Base-by-base conservation (phyloP, 2,329 filamentous ascomycete genomes). In the Bipolaris victoriae region DNA sequence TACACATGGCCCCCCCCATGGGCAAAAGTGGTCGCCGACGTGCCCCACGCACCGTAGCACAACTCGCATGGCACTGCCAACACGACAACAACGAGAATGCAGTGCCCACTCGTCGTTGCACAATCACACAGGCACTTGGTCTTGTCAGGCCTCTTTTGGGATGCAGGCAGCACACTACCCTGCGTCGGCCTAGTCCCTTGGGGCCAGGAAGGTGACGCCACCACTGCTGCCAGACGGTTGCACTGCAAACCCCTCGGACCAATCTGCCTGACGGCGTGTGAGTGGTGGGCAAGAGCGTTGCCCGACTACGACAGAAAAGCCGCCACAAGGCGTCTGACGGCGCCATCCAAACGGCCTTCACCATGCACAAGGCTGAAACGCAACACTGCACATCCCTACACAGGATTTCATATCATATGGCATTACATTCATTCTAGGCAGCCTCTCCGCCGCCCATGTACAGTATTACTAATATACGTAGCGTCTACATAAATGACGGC, bases 51-150 rank as follows among this genome's bases (percentile, higher is more conserved):
- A 41, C 6, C 2, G 64, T 62, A 40, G 49, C 40, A 64, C 62
- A 59, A 50, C 57, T 57, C 60, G 55, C 62, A 61, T 61, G 67
- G 66, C 62, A 60, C 58, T 63, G 64, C 67, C 65, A 68, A 58
- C 65, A 64, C 64, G 66, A 64, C 65, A 18, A 52, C 33, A 47
- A 62, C 55, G 58, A 60, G 52, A 60, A 64, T 60, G 61, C 58
- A 33, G 58, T 65, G 61, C 37, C 29, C 53, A 46, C 62, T 35
- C 24, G 47, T 37, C 44, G 52, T 56, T 52, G 43, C 37, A 57
- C 55, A 43, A 46, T 29, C 39, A 39, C 22, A 47, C 41, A 56
- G 48, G 47, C 50, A 46, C 33, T 35, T 13, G 33, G 57, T 55
- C 53, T 58, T 64, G 61, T 64, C 61, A 64, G 61, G 61, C 50